Conservation (phyloP, 1,284 basidiomycete species). For the Ustilago nuda region DNA sequence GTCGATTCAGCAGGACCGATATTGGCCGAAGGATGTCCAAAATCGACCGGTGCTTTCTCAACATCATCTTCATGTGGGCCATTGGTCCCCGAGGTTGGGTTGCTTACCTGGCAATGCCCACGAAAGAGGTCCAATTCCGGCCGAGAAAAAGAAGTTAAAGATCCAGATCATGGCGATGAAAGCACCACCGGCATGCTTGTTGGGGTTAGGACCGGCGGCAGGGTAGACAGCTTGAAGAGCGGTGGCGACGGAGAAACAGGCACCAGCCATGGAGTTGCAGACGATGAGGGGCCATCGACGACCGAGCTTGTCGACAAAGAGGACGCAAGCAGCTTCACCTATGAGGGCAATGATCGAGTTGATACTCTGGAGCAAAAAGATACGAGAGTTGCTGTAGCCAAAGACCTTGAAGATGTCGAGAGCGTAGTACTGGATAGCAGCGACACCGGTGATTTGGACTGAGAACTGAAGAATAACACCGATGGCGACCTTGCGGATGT, state of each 20-base stretch:
- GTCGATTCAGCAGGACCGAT: background rate
- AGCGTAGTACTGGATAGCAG: conserved; percentile 73
- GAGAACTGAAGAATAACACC: conserved; percentile 71
- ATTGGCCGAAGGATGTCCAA: too few relatives aligned
- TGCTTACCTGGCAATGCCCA: conserved; percentile 58
- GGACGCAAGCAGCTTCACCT: conserved; percentile 74
- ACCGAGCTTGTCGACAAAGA: conserved; percentile 75
- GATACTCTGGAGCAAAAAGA: conserved; percentile 76
- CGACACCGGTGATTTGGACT: conserved; percentile 74
- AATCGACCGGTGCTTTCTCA: too few relatives aligned
- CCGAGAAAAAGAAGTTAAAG: conserved; percentile 75
- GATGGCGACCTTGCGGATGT: conserved; percentile 71
- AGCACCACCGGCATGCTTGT: conserved; percentile 27
- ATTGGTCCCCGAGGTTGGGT: too few relatives aligned
- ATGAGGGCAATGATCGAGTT: conserved; percentile 76
- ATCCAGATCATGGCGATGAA: conserved; percentile 71
- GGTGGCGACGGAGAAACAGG: conserved; percentile 74
- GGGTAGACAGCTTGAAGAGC: conserved; percentile 74
- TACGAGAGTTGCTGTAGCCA: conserved; percentile 71
- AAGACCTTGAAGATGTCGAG: conserved; percentile 67
- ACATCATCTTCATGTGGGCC: too few relatives aligned
- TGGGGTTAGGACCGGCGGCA: conserved; percentile 67
- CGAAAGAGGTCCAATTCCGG: conserved; percentile 72
- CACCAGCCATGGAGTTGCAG: conserved; percentile 74
- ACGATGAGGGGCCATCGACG: conserved; percentile 74